phyloP scores from a whole-genome alignment of 768 basidiomycete species.

The Jaapia argillacea region DNA sequence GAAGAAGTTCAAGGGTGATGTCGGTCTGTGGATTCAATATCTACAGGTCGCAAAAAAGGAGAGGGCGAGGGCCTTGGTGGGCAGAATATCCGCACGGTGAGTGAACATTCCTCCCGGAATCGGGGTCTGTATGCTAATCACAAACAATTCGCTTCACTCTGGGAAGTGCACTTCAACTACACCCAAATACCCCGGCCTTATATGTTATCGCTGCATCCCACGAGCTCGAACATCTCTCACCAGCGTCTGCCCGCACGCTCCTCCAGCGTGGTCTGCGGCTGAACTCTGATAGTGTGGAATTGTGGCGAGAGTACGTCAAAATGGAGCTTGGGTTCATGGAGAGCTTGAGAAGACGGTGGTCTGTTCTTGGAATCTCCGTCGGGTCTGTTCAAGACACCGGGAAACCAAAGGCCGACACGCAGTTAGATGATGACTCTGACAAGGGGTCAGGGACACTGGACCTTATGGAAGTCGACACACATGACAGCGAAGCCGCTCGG shows the following conservation, averaged over 20 bases:
- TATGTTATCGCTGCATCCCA: conserved; percentile 83
- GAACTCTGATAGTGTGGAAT: conserved; percentile 55
- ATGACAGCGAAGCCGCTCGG: conserved; percentile 44
- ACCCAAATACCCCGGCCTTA: conserved; percentile 66
- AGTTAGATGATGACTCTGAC: no score
- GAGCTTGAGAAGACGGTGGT: conserved; percentile 70
- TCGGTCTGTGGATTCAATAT: conserved; percentile 85
- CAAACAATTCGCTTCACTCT: neutral
- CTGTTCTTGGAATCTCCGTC: conserved; percentile 55
- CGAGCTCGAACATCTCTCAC: conserved; percentile 64
- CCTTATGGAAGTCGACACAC: conserved; percentile 11
- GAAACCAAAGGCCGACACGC: conserved; percentile 13
- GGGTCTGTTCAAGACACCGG: conserved; percentile 20
- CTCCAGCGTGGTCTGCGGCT: conserved; percentile 81
- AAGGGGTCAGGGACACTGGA: no score
- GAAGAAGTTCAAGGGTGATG: conserved; percentile 80
- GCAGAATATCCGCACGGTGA: conserved; percentile 74
- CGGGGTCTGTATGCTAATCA: neutral
- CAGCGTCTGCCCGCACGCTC: conserved; percentile 72
- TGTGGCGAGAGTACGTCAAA: conserved; percentile 87
- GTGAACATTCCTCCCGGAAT: conserved; percentile 11
- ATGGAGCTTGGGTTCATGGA: conserved; percentile 88
- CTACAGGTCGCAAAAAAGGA: conserved; percentile 76
- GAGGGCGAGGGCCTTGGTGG: conserved; percentile 69
- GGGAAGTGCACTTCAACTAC: conserved; percentile 73